Percentiles rank a stretch among this genome's conserved stretches.
Conservation (phyloP, 805 yeast species). For the Vanderwaltozyma yarrowii region DNA sequence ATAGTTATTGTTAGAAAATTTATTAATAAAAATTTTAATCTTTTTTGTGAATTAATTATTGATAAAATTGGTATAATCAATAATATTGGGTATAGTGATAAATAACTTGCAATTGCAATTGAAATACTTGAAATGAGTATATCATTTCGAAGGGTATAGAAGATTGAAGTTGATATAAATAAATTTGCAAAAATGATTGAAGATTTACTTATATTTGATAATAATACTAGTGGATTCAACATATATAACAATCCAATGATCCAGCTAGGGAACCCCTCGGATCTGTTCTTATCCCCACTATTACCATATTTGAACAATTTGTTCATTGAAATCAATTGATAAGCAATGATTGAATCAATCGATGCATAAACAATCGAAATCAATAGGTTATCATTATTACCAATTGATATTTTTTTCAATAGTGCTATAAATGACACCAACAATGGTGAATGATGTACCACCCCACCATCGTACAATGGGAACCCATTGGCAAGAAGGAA, state of each 20-base stretch:
- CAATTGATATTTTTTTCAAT: neutral
- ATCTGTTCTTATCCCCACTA: no score
- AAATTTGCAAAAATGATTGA: conserved; percentile 52
- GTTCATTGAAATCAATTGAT: conserved; percentile 42
- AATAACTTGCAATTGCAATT: conserved; percentile 53
- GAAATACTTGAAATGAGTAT: conserved; percentile 28
- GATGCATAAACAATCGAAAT: conserved; percentile 39
- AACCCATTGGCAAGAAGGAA: conserved; percentile 47
- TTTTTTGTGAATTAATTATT: neutral
- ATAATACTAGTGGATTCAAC: conserved; percentile 69
- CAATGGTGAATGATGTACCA: conserved; percentile 78
- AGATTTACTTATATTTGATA: conserved; percentile 61
- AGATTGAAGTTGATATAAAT: conserved; percentile 39
- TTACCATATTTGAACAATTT: conserved; percentile 9
- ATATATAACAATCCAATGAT: conserved; percentile 47
- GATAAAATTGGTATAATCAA: conserved; percentile 40
- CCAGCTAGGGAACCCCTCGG: no score
- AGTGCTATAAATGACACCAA: conserved; percentile 36
- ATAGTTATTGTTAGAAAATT: neutral
- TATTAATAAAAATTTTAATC: neutral
- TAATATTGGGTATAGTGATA: conserved; percentile 53
- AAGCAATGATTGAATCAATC: conserved; percentile 50
- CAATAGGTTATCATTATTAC: conserved; percentile 2
- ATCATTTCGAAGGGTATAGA: conserved; percentile 35
- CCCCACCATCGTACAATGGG: conserved; percentile 73